Evolutionary conservation across 2,329 filamentous ascomycete species (phyloP).

Genomic region (Aspergillus sp.): DNA sequence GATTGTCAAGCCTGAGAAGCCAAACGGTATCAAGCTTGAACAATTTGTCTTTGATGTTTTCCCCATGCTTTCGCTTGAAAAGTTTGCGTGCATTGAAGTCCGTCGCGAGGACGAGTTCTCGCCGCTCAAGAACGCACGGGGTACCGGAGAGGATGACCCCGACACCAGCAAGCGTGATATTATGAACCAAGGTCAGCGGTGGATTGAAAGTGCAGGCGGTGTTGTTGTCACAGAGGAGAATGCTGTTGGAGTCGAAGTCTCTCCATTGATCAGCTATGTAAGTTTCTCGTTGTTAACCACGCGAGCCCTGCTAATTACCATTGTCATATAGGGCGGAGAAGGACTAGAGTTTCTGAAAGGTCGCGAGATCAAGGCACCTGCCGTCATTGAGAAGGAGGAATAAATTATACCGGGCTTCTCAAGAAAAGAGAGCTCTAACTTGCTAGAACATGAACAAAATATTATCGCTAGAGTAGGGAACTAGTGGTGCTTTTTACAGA

Average conservation of each 20-base stretch:
- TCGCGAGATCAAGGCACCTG: conserved; percentile 65
- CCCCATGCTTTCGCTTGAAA: conserved; percentile 79
- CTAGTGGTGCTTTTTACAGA: background rate
- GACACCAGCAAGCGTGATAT: conserved; percentile 92
- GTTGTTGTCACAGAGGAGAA: conserved; percentile 68
- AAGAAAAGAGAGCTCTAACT: background rate
- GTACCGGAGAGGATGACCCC: conserved; percentile 88
- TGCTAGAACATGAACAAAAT: conserved; percentile 2
- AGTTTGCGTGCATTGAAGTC: conserved; percentile 96
- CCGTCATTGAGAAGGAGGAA: conserved; percentile 66
- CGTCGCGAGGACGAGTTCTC: conserved; percentile 98
- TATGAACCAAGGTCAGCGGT: conserved; percentile 84
- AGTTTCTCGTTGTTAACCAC: conserved; percentile 49
- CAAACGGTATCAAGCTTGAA: conserved; percentile 98
- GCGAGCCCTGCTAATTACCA: conserved; percentile 18
- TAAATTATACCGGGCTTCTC: conserved; percentile 21
- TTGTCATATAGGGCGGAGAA: conserved; percentile 60
- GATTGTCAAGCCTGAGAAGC: conserved; percentile 86
- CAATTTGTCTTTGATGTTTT: conserved; percentile 99
- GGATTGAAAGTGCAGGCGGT: conserved; percentile 79
- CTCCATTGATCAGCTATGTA: conserved; percentile 93
- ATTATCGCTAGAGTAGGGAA: background rate
- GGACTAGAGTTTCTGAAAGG: conserved; percentile 65
- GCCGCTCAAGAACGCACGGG: conserved; percentile 87
- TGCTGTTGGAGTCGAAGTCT: conserved; percentile 79